phyloP scores from a whole-genome alignment of 2,329 filamentous ascomycete genomes.

The Ambrosiella cleistominuta region DNA sequence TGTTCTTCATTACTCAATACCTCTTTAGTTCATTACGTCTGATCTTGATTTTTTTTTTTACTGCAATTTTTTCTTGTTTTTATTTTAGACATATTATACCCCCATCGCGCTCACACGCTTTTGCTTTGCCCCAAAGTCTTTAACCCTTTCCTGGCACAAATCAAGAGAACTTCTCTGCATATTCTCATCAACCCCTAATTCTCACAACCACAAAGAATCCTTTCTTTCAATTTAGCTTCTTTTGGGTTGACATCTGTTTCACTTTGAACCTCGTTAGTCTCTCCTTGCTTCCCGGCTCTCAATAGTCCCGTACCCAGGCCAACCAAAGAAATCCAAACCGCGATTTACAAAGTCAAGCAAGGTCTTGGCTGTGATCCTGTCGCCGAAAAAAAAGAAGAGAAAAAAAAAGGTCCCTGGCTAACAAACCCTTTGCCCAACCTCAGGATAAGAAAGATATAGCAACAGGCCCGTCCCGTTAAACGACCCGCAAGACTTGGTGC shows the following conservation, averaged over 20 bases:
- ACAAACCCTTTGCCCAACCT: not conserved
- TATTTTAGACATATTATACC: not conserved
- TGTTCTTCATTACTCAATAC: not conserved
- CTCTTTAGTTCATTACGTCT: not conserved
- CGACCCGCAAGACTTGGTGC: not conserved
- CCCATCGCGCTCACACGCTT: not conserved
- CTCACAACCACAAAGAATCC: not conserved
- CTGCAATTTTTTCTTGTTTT: not conserved
- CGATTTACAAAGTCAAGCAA: not conserved
- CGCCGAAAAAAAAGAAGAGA: not conserved
- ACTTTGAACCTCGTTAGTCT: not conserved
- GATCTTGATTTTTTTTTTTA: not conserved
- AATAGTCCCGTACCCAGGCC: no score
- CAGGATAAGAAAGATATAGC: conserved; percentile 1
- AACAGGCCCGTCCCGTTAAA: not conserved
- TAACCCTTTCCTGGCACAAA: not conserved
- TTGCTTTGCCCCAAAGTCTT: not conserved
- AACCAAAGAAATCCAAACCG: not conserved
- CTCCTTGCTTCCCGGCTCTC: not conserved
- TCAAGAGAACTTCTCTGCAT: not conserved
- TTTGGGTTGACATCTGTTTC: not conserved
- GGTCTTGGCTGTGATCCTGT: not conserved
- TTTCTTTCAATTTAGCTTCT: not conserved
- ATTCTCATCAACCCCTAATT: not conserved
- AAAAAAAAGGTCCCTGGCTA: not conserved